Conservation (phyloP, 768 basidiomycete species). For the Phylloporus sp. region DNA sequence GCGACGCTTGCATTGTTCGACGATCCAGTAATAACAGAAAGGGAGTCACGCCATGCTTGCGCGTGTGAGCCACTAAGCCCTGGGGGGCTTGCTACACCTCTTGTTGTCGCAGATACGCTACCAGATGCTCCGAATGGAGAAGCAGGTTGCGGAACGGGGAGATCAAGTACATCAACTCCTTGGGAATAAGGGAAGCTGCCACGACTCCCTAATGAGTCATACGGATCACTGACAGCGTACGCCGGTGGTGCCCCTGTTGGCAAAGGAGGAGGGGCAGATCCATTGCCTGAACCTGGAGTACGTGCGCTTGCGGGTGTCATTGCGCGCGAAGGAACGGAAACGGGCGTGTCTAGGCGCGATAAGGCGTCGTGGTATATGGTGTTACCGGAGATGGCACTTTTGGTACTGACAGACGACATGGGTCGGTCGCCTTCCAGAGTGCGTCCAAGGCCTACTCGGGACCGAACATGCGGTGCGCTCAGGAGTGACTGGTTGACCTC, state of each 20-base stretch:
- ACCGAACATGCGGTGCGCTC: constrained; percentile 16
- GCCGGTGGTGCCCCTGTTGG: constrained; percentile 29
- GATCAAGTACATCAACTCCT: constrained; percentile 48
- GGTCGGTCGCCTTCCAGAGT: constrained; percentile 47
- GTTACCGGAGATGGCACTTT: constrained; percentile 49
- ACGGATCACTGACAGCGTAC: constrained; percentile 30
- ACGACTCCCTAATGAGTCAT: constrained; percentile 24
- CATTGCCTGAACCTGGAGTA: constrained; percentile 7
- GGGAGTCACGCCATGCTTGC: constrained; percentile 35
- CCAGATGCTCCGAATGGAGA: constrained; percentile 45
- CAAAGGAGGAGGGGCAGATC: constrained; percentile 12
- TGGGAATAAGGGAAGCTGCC: constrained; percentile 25
- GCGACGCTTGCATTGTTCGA: constrained; percentile 33
- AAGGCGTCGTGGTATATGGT: constrained; percentile 63
- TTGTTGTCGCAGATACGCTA: constrained; percentile 25
- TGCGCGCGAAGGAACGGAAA: constrained; percentile 40
- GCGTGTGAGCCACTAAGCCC: constrained; percentile 34
- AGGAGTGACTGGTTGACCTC: constrained; percentile 45
- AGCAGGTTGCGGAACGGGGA: constrained; percentile 55
- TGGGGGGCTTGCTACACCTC: constrained; percentile 29
- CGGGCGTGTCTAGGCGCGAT: constrained; percentile 44
- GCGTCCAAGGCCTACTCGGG: constrained; percentile 36
- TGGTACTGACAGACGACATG: constrained; percentile 52
- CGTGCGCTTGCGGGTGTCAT: constrained; percentile 40
- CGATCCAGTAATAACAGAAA: constrained; percentile 30